phyloP scores from a whole-genome alignment of 805 yeast species.

The Novakomyces olei region DNA sequence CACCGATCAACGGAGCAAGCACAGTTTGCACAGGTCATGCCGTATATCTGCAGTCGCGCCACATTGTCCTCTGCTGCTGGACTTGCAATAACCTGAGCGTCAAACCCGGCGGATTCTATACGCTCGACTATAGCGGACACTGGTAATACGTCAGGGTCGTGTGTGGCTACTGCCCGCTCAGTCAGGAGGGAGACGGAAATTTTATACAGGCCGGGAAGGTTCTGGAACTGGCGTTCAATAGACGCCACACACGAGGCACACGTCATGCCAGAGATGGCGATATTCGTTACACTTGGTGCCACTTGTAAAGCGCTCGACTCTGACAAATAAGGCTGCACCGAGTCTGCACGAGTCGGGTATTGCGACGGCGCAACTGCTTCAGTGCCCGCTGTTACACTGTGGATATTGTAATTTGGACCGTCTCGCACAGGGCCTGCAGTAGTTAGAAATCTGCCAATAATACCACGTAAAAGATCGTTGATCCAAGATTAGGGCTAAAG shows the following conservation, averaged over 20 bases:
- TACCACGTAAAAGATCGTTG: no score
- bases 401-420: no score
- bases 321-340: no score
- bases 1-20: slow-evolving; percentile 28
- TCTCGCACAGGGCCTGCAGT: no score
- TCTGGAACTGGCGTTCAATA: slow-evolving; percentile 32
- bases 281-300: neutral
- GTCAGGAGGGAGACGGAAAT: slow-evolving; percentile 55
- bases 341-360: no score
- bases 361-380: no score
- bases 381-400: no score
- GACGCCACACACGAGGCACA: slow-evolving; percentile 68
- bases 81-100: slow-evolving; percentile 21
- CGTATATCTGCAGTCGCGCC: slow-evolving; percentile 22
- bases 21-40: slow-evolving; percentile 43
- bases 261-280: slow-evolving; percentile 56
- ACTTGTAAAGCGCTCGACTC: no score
- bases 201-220: slow-evolving; percentile 27
- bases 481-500: no score
- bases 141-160: slow-evolving; percentile 17
- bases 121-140: slow-evolving; percentile 22
- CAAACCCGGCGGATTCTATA: slow-evolving; percentile 64
- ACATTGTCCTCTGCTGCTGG: no score
- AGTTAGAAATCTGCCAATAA: no score
- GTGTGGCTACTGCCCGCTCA: slow-evolving; percentile 42